Evolutionary conservation across 1,284 basidiomycete species (phyloP), one percentile per base, ranked within the genome.

Genomic region (Inonotus hispidus): DNA sequence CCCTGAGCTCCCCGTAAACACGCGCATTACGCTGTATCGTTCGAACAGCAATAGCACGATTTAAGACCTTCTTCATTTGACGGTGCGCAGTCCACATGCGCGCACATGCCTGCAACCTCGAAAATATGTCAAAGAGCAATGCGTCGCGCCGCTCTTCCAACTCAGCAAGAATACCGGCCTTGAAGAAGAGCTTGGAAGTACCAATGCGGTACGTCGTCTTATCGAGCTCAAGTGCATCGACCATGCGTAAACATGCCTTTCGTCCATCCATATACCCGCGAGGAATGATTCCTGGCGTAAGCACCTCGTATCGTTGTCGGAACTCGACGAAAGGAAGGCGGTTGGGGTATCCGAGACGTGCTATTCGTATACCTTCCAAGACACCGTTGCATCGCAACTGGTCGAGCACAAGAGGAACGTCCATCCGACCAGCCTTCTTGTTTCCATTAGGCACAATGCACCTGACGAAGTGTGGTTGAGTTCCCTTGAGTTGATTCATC

Each of bases 311-410:
- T 8, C 97, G 90, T 68, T 95, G 93, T 25, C 95, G 87, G 79
- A 99, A 99, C 73, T 99, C 97, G 66, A 94, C 88, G 72, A 99
- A 99, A 1, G 95, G 93, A 0, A 98, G 82, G 39, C 97, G 83
- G 73, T 99, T 99, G 0, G 97, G 97, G 72, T 98, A 99, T 5
- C 97, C 97, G 2, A 98, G 83, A 53, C 97, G 88, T 10, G 97
- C 97, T 66, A 99, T 99, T 60, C 97, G 91, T 69, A 99, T 99
- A 50, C 97, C 97, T 74, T 99, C 97, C 29, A 99, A 82, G 0
- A 99, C 97, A 87, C 97, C 97, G 73, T 99, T 99, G 74, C 97
- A 99, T 5, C 97, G 85, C 21, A 99, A 79, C 71, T 99, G 97
- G 70, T 99, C 96, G 10, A 99, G 84, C 0, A 99, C 95, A 39